phyloP scores from a whole-genome alignment of 371 early-diverging fungal species.

The Rhizoclosmatium hyalinum region DNA sequence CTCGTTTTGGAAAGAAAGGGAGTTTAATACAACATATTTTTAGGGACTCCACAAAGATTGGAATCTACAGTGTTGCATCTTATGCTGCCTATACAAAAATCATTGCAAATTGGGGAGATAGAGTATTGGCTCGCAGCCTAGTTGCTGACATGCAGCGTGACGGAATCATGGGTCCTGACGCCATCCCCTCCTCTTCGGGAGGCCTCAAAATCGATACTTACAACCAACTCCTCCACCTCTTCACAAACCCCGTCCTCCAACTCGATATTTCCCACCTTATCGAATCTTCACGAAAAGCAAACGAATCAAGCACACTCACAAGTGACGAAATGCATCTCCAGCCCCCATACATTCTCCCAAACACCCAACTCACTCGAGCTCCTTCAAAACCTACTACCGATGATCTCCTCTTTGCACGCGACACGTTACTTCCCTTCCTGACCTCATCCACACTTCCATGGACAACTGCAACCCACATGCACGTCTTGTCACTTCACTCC shows the following conservation, averaged over 20 bases:
- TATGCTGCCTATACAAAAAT: constrained; percentile 5
- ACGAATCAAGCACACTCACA: too few relatives aligned
- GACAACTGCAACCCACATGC: background rate
- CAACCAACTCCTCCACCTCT: constrained; percentile 10
- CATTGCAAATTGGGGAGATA: constrained; percentile 4
- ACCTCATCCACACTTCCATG: background rate
- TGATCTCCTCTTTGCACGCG: background rate
- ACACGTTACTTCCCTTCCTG: background rate
- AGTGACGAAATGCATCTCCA: background rate
- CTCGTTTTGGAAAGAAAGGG: too few relatives aligned
- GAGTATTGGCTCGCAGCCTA: background rate
- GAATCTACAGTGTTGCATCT: constrained; percentile 8
- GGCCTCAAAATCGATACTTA: constrained; percentile 10
- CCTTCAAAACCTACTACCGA: background rate
- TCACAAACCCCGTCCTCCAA: background rate
- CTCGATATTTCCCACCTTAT: background rate
- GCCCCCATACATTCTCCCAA: background rate
- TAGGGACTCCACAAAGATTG: too few relatives aligned
- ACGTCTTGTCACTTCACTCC: background rate
- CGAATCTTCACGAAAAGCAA: background rate
- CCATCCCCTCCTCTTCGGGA: background rate
- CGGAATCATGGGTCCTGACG: constrained; percentile 2
- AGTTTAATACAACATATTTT: background rate
- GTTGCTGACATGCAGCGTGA: background rate
- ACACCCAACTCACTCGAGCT: background rate